A percentile compares a stretch with the other conserved stretches of the same genome.
Conservation (phyloP, 345 rosid species). For the Aquilaria malaccensis region DNA sequence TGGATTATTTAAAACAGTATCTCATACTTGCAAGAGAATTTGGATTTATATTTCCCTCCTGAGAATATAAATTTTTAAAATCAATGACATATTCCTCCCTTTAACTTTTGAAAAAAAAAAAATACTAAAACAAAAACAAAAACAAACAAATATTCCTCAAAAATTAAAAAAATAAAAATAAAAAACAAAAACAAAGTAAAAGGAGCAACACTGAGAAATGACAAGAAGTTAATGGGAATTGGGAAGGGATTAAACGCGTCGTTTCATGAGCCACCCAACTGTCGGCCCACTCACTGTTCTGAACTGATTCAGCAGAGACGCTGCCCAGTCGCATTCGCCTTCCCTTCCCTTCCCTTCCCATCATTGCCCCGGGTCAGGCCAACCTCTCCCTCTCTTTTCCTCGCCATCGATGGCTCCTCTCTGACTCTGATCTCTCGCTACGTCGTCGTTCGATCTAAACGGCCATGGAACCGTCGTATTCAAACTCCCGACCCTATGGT, state of each 20-base stretch:
- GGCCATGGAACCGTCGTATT: constrained; percentile 26
- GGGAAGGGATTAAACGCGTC: not conserved
- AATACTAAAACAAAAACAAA: too few species aligned
- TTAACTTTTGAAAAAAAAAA: too few species aligned
- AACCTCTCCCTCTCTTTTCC: not conserved
- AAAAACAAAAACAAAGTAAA: not conserved
- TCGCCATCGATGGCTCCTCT: constrained; percentile 6
- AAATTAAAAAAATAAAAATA: not conserved
- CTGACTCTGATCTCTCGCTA: constrained; percentile 2
- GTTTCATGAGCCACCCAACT: not conserved
- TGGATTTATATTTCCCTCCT: too few species aligned
- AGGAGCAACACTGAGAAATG: not conserved
- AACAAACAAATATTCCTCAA: not conserved
- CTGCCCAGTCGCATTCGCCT: too few species aligned
- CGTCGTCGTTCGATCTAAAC: not conserved
- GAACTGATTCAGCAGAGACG: too few species aligned
- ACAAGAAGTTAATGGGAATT: not conserved
- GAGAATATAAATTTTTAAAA: too few species aligned
- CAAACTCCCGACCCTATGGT: constrained; percentile 31
- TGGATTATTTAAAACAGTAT: too few species aligned
- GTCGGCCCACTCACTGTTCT: not conserved
- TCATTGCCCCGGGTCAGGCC: too few species aligned
- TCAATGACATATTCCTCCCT: too few species aligned
- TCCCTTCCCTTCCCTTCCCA: too few species aligned
- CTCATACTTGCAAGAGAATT: too few species aligned